A percentile compares a stretch with the other conserved stretches of the same genome.
Evolutionary conservation across 2,329 filamentous ascomycete species (phyloP).

Genomic region (Ceratocystis huliohia): DNA sequence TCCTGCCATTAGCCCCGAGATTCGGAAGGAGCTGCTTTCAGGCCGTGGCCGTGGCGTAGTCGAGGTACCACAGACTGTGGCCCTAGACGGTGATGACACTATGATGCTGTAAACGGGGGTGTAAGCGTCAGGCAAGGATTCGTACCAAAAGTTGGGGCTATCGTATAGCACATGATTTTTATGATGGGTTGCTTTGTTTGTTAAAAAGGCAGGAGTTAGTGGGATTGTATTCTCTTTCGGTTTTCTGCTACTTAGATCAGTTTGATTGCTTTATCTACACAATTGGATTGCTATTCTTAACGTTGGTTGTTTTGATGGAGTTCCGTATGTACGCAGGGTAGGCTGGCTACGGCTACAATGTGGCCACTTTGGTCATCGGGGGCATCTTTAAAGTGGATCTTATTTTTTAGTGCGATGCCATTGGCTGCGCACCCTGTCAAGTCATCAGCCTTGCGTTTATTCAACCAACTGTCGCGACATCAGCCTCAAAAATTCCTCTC

Average conservation of each 20-base stretch:
- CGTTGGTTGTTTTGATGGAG: neutral
- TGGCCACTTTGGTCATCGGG: neutral
- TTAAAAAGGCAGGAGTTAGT: constrained; percentile 19
- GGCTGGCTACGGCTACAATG: neutral
- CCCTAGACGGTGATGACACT: constrained; percentile 71
- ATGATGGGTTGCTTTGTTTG: constrained; percentile 20
- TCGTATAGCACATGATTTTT: constrained; percentile 19
- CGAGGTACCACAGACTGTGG: constrained; percentile 32
- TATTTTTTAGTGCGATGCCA: neutral
- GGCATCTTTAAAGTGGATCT: constrained; percentile 16
- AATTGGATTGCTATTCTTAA: neutral
- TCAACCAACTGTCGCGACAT: neutral
- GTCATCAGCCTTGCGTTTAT: constrained; percentile 9
- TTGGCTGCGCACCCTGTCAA: neutral
- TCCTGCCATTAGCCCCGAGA: constrained; percentile 77
- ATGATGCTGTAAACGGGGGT: constrained; percentile 44
- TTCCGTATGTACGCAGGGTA: neutral
- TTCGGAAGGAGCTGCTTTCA: constrained; percentile 74
- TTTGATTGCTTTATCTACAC: constrained; percentile 6
- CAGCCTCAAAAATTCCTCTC: constrained; percentile 8
- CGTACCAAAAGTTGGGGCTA: constrained; percentile 18
- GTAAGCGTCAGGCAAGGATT: constrained; percentile 8
- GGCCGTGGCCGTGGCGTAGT: constrained; percentile 73
- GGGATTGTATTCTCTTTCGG: constrained; percentile 12
- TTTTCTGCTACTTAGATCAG: constrained; percentile 13